Evolutionary conservation across 2,329 filamentous ascomycete genomes (phyloP).

Genomic region (Nannizzia gypsea): DNA sequence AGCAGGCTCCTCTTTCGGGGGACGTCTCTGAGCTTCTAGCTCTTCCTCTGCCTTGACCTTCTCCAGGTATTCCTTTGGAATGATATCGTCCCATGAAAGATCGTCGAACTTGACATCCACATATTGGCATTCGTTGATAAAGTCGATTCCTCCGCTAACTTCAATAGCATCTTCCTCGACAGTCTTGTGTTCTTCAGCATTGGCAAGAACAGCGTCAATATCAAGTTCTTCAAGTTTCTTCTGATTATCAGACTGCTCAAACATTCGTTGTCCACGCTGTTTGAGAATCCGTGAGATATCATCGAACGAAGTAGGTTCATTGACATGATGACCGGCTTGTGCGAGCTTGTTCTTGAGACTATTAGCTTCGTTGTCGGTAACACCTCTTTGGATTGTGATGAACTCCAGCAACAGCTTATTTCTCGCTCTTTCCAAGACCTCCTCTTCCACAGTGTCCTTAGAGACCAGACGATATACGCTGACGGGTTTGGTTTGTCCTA

Average conservation of each 20-base stretch:
- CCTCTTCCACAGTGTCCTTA: conserved; percentile 96
- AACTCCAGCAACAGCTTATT: conserved; percentile 98
- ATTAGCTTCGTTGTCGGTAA: conserved; percentile 85
- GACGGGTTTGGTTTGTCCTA: conserved; percentile 90
- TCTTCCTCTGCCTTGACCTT: conserved; percentile 84
- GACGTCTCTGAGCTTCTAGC: conserved; percentile 63
- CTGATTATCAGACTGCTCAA: conserved; percentile 93
- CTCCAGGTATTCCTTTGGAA: conserved; percentile 83
- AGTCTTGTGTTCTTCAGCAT: conserved; percentile 93
- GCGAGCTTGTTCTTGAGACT: conserved; percentile 69
- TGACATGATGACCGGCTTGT: conserved; percentile 46
- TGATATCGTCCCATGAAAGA: conserved; percentile 96
- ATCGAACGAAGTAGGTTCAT: conserved; percentile 79
- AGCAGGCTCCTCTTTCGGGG: conserved; percentile 51
- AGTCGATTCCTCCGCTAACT: conserved; percentile 92
- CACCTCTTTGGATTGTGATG: conserved; percentile 89
- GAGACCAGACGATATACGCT: conserved; percentile 94
- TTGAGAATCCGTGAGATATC: conserved; percentile 96
- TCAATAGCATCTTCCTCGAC: conserved; percentile 90
- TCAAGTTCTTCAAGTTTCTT: conserved; percentile 87
- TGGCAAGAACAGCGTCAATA: conserved; percentile 92
- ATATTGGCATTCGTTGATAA: conserved; percentile 78
- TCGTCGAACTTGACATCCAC: conserved; percentile 92
- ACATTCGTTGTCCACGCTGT: conserved; percentile 97
- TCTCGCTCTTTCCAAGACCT: conserved; percentile 86